Base-by-base conservation (phyloP, 1,139 yeast genomes). In the Kodamaea anthophila region DNA sequence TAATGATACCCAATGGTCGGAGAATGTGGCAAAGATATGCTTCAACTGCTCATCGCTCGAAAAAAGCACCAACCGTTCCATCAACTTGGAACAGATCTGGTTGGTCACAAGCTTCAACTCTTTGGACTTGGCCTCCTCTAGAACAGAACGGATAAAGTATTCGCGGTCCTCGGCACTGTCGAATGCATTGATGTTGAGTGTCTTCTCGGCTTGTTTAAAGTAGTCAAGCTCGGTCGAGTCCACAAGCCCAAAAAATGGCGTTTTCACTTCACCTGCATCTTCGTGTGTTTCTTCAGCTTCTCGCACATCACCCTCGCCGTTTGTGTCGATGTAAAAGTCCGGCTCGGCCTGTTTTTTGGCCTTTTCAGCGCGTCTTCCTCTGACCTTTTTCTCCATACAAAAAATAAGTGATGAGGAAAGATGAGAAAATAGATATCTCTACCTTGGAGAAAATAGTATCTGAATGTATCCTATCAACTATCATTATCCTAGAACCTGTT, bases 21-120 rank as follows among this genome's bases (percentile, higher is more conserved):
- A 65, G 45, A 87, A 81, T 4, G 77, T 75, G 35, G 67, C 69
- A 52, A 83, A 83, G 1, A 88, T 55, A 22, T 61, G 53, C 51
- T 78, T 74, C 38, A 86, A 56, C 51, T 87, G 94, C 11, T 56
- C 60, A 38, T 77, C 80, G 22, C 70, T 65, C 10, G 88, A 81
- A 20, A 67, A 62, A 28, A 84, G 57, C n/a, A 88, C 72, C 39
- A 91, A 60, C 49, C 97, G 68, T 58, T 91, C 99, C 66, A 91
- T 70, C 36, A 91, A 68, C 51, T 91, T 91, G 12, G 97, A 88
- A 50, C 96, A 87, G 34, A 88, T 85, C 49, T 88, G 97, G 50
- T 91, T 88, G 4, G 96, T 88, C 7, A 85, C 96, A 29, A 91
- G 67, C 54, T 91, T 91, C 44, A 93, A 64, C 55, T 91, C 98